These are phyloP conservation scores for Hypoxylon lienhwacheense DNA, from an alignment of 495 filamentous ascomycete species.

Conservation along the genomic window DNA sequence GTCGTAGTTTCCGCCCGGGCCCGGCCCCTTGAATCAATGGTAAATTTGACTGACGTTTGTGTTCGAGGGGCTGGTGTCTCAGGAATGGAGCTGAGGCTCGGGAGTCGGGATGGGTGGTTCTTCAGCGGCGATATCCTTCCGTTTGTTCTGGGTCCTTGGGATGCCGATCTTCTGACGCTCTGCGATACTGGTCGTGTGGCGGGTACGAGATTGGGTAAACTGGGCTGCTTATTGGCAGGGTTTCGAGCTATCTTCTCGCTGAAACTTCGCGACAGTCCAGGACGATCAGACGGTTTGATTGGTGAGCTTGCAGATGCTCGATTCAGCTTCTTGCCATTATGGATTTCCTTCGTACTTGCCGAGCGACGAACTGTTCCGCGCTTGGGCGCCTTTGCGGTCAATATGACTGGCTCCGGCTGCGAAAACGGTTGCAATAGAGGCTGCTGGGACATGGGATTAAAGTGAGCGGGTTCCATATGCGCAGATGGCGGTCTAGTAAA, in stretches of 20 bases:
- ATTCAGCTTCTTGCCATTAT: slow-evolving; percentile 41
- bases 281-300: slow-evolving; percentile 51
- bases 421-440: slow-evolving; percentile 33
- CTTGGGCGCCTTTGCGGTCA: slow-evolving; percentile 32
- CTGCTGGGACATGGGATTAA: slow-evolving; percentile 41
- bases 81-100: slow-evolving; percentile 55
- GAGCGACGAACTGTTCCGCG: slow-evolving; percentile 47
- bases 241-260: slow-evolving; percentile 55
- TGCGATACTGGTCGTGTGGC: slow-evolving; percentile 29
- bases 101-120: slow-evolving; percentile 46
- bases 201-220: slow-evolving; percentile 44
- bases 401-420: slow-evolving; percentile 30
- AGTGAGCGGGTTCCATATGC: slow-evolving; percentile 43
- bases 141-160: slow-evolving; percentile 42
- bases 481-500: slow-evolving; percentile 52
- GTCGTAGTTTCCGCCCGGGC: slow-evolving; percentile 73
- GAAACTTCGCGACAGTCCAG: slow-evolving; percentile 62
- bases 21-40: slow-evolving; percentile 69
- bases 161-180: slow-evolving; percentile 38
- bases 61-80: slow-evolving; percentile 49
- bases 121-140: slow-evolving; percentile 56
- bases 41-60: slow-evolving; percentile 64
- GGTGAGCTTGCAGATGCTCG: slow-evolving; percentile 57
- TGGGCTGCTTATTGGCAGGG: slow-evolving; percentile 31
- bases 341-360: slow-evolving; percentile 45